Evolutionary conservation across 345 rosid genomes (phyloP), one percentile per base, ranked within the genome.

Genomic region (Melaleuca alternifolia): DNA sequence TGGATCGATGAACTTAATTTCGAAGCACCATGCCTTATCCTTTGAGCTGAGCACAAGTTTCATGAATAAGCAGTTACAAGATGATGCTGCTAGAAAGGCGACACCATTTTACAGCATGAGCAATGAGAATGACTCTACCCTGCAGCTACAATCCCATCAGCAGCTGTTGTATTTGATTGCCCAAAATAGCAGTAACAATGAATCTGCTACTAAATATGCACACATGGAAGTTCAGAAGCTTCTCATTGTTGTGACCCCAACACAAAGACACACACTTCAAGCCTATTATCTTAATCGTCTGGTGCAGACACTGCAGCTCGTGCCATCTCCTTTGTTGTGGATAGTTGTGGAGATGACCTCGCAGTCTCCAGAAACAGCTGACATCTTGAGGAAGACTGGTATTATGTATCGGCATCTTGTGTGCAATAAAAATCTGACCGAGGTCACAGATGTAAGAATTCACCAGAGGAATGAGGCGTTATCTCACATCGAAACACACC

Each of bases 301-400:
- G 91, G 93, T 92, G 0, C 84, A 91, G 82, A 89, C 95, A 18
- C 85, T 94, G 86, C 92, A 86, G 85, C 90, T 89, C 37, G 92
- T 91, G n/a, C 88, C 87, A 53, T 92, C 93, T 86, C 97, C 96
- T 71, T 85, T 94, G 23, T 86, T 94, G 91, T 94, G 96, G 97
- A 91, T 93, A 57, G 95, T 94, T 86, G 94, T 93, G 90, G 95
- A 93, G 88, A 91, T 89, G 95, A 83, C 90, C 82, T 83, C 91
- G 46, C 95, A 93, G 87, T 92, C 96, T 51, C 91, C 86, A 20
- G 92, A 93, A 91, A 89, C 94, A 14, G 93, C 96, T 52, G 88
- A 93, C 84, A 85, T 90, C 54, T 90, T 94, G 84, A 90, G 94
- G 88, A 91, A 87, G 87, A 91, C 91, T 30, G 91, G 97, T 83